Evolutionary conservation across 148 eudicot genomes (phyloP), one percentile per base, ranked within the genome.

Genomic region (Amaranthus palmeri): DNA sequence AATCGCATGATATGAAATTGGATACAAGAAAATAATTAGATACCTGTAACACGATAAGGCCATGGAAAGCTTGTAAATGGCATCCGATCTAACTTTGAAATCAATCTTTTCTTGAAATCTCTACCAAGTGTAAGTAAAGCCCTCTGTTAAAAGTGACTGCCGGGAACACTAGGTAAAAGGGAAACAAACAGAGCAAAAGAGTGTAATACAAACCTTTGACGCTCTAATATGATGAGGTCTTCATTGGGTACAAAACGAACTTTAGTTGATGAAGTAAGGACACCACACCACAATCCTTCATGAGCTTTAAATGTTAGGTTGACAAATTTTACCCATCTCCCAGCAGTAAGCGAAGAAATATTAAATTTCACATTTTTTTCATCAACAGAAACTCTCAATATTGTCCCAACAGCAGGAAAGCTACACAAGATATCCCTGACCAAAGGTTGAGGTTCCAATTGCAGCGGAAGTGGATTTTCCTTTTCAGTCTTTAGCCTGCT

Each of bases 401-500:
- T 84, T 54, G 97, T 91, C 71, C 98, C 98, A 72, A 84, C 79
- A 51, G 86, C 51, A 14, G 93, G 97, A 65, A 93, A 88, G 51
- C 70, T 76, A 77, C 86, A 85, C 69, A 89, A 64, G 43, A 76
- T 68, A 64, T 88, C 91, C 86, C 90, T 86, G 70, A 83, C 49
- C 79, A 93, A 83, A 54, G 81, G 79, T 75, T 79, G 77, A 55
- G 79, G 68, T 76, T 91, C 97, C 72, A 89, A 67, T 10, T 76
- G 87, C 62, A 91, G 69, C 36, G 85, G 89, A 73, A 89, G 83
- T 49, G 96, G 88, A 61, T 77, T 77, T 54, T 76, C 83, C 67
- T 69, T 77, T 82, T 93, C 97, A 72, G 85, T 78, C 56, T 85
- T 85, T 53, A 84, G 77, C 79, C 98, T 93, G 83, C 98, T 93